Evolutionary conservation across 177 flowering plant species (phyloP).

Genomic region (Telopea speciosissima): DNA sequence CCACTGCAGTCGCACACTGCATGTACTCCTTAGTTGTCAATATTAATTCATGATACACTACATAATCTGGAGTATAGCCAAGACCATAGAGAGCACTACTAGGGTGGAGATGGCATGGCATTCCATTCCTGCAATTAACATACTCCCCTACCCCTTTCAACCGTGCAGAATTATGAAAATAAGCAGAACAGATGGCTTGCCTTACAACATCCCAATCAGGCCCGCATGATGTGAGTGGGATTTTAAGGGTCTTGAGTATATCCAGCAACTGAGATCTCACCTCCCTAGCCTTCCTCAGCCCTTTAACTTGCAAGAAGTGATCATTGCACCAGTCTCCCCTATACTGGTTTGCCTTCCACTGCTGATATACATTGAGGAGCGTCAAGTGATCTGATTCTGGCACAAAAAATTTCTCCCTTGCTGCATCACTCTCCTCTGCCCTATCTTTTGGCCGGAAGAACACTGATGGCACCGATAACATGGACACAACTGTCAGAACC

Average conservation of each 20-base stretch:
- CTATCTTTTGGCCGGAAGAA: slow-evolving; percentile 91
- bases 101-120: slow-evolving; percentile 87
- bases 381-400: slow-evolving; percentile 95
- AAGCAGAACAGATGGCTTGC: slow-evolving; percentile 89
- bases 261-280: slow-evolving; percentile 88
- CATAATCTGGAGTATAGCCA: slow-evolving; percentile 79
- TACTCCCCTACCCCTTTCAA: slow-evolving; percentile 90
- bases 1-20: slow-evolving; percentile 82
- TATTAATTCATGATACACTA: slow-evolving; percentile 75
- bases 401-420: slow-evolving; percentile 83
- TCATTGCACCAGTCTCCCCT: slow-evolving; percentile 97
- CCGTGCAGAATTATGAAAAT: slow-evolving; percentile 85
- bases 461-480: slow-evolving; percentile 91
- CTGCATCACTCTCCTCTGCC: slow-evolving; percentile 92
- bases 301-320: slow-evolving; percentile 85
- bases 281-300: slow-evolving; percentile 80
- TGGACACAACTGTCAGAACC: slow-evolving; percentile 76
- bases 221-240: slow-evolving; percentile 61
- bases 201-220: slow-evolving; percentile 74
- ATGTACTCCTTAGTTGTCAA: slow-evolving; percentile 79
- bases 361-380: slow-evolving; percentile 77
- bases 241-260: slow-evolving; percentile 68
- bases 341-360: slow-evolving; percentile 76
- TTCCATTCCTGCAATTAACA: slow-evolving; percentile 77
- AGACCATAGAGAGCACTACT: slow-evolving; percentile 78